These are phyloP conservation scores for Yamadazyma diddensiae DNA, from an alignment of 1,139 yeast genomes.

Conservation along the genomic window DNA sequence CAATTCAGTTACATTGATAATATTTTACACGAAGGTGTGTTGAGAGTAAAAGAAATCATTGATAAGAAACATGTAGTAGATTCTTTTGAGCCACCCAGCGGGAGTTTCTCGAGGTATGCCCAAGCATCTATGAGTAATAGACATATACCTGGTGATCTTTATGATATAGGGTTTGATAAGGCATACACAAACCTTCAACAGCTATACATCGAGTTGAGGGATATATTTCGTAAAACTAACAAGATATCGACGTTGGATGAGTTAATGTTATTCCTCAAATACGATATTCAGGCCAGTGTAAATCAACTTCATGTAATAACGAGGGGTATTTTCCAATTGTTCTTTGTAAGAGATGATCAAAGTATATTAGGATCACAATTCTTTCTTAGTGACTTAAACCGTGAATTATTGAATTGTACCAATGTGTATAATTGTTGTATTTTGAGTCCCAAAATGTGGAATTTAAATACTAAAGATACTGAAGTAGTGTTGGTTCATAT, in stretches of 20 bases:
- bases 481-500: constrained; percentile 11
- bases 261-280: constrained; percentile 33
- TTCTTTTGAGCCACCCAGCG: constrained; percentile 19
- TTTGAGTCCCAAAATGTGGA: constrained; percentile 23
- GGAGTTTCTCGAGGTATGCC: constrained; percentile 46
- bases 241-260: constrained; percentile 27
- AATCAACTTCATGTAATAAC: constrained; percentile 47
- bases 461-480: constrained; percentile 17
- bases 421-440: constrained; percentile 25
- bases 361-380: constrained; percentile 39
- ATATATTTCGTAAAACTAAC: constrained; percentile 21
- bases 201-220: constrained; percentile 32
- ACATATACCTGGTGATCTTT: constrained; percentile 52
- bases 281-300: constrained; percentile 27
- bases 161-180: constrained; percentile 19
- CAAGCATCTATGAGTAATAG: constrained; percentile 55
- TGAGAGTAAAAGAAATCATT: constrained; percentile 12
- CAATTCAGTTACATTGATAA: constrained; percentile 10
- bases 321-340: constrained; percentile 61
- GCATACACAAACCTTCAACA: constrained; percentile 31
- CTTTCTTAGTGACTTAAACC: constrained; percentile 15
- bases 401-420: constrained; percentile 23
- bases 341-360: constrained; percentile 58
- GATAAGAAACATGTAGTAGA: constrained; percentile 5
- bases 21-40: constrained; percentile 18